These are phyloP conservation scores for Suhomyces yuchorum DNA, from an alignment of 1,139 yeast genomes.

Conservation along the genomic window DNA sequence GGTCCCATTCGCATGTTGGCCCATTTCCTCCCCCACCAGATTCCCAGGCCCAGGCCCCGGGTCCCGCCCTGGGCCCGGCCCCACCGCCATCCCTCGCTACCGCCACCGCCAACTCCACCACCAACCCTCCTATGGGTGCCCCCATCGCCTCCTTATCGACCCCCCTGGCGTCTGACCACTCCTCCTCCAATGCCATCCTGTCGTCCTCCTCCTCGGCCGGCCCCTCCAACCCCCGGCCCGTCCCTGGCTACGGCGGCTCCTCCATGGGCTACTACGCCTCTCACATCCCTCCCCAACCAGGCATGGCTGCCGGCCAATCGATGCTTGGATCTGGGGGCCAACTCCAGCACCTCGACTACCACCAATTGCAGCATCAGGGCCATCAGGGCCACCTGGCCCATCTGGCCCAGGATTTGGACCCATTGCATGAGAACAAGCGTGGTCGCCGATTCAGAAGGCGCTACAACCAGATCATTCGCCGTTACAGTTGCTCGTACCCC, in stretches of 20 bases:
- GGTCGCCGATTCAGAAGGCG: constrained; percentile 61
- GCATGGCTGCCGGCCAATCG: constrained; percentile 12
- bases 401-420: constrained; percentile 17
- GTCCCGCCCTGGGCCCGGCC: not conserved
- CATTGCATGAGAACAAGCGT: constrained; percentile 19
- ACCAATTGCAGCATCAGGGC: constrained; percentile 10
- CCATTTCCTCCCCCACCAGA: not conserved
- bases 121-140: not conserved
- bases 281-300: constrained; percentile 6
- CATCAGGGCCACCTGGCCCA: constrained; percentile 12
- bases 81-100: not conserved
- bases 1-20: not conserved
- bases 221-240: not conserved
- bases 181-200: not conserved
- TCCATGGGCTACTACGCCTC: constrained; percentile 2
- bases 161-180: not conserved
- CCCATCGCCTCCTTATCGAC: not conserved
- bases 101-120: not conserved
- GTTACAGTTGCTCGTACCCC: constrained; percentile 61
- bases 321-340: constrained; percentile 8
- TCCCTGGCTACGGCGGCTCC: not conserved
- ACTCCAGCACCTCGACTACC: constrained; percentile 11
- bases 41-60: not conserved
- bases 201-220: not conserved
- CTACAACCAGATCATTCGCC: constrained; percentile 68